Percentiles rank a stretch among this genome's conserved stretches.
Conservation (phyloP, 2,329 filamentous ascomycete genomes). For the Calonectria pteridis region DNA sequence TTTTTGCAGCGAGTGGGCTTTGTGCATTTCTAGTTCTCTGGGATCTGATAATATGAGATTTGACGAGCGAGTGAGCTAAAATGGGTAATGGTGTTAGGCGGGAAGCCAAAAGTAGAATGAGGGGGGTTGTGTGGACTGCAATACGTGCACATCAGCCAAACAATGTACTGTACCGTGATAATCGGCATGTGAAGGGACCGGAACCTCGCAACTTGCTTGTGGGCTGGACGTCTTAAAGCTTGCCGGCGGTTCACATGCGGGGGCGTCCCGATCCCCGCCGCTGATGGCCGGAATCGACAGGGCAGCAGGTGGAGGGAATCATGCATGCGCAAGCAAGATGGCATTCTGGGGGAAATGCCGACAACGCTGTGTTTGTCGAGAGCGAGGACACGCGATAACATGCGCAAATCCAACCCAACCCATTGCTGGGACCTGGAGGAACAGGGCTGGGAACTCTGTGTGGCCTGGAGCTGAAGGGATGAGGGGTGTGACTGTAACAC, state of each 20-base stretch:
- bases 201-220: slow-evolving; percentile 9
- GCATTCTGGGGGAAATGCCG: slow-evolving; percentile 24
- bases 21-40: slow-evolving; percentile 81
- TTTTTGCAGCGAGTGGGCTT: slow-evolving; percentile 82
- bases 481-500: slow-evolving; percentile 12
- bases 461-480: not conserved
- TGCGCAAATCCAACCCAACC: slow-evolving; percentile 18
- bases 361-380: slow-evolving; percentile 11
- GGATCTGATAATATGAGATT: slow-evolving; percentile 73
- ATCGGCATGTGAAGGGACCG: slow-evolving; percentile 23
- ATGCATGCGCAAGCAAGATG: slow-evolving; percentile 31
- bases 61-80: slow-evolving; percentile 10
- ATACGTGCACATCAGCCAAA: slow-evolving; percentile 19
- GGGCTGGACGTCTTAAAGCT: slow-evolving; percentile 12
- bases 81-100: slow-evolving; percentile 3
- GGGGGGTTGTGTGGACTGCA: slow-evolving; percentile 14
- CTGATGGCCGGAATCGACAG: slow-evolving; percentile 24
- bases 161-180: slow-evolving; percentile 11
- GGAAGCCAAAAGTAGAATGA: slow-evolving; percentile 14
- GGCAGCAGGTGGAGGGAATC: slow-evolving; percentile 10
- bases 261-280: slow-evolving; percentile 18
- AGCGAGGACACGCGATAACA: slow-evolving; percentile 34
- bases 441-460: not conserved
- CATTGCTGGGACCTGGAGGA: slow-evolving; percentile 32
- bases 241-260: slow-evolving; percentile 22